Conservation (phyloP, 495 filamentous ascomycete genomes). For the Aspergillus indologenus region DNA sequence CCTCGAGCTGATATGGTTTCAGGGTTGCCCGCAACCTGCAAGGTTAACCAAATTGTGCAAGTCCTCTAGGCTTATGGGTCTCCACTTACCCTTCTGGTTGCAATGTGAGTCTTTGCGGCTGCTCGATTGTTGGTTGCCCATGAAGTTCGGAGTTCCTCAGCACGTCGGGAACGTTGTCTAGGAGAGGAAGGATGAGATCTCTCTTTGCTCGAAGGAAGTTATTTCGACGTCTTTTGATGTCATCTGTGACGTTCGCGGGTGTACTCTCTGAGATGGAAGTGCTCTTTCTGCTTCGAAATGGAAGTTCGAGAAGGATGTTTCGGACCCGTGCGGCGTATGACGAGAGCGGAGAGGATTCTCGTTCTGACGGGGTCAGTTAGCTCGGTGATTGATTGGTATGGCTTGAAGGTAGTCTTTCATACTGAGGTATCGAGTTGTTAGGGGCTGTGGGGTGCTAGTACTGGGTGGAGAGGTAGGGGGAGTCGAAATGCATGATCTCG, state of each 20-base stretch:
- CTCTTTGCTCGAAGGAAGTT: background rate
- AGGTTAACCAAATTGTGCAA: too few species aligned
- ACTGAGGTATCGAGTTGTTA: background rate
- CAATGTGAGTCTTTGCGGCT: background rate
- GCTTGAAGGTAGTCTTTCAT: too few species aligned
- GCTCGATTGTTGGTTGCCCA: background rate
- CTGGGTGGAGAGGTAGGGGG: background rate
- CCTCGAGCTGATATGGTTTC: constrained; percentile 63
- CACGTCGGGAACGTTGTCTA: background rate
- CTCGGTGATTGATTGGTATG: too few species aligned
- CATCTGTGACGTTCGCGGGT: background rate
- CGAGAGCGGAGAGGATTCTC: background rate
- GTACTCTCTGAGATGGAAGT: background rate
- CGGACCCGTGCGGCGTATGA: background rate
- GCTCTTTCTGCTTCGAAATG: background rate
- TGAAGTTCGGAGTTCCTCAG: background rate
- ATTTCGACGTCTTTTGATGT: background rate
- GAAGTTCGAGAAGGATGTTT: background rate
- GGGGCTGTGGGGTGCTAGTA: background rate
- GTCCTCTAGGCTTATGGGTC: too few species aligned
- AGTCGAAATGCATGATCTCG: background rate
- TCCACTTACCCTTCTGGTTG: background rate
- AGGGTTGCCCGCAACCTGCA: constrained; percentile 42
- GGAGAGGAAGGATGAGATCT: background rate
- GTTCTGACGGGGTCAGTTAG: background rate